These are phyloP conservation scores for Ensete glaucum DNA, from an alignment of 176 grass and related monocot species.

Conservation along the genomic window DNA sequence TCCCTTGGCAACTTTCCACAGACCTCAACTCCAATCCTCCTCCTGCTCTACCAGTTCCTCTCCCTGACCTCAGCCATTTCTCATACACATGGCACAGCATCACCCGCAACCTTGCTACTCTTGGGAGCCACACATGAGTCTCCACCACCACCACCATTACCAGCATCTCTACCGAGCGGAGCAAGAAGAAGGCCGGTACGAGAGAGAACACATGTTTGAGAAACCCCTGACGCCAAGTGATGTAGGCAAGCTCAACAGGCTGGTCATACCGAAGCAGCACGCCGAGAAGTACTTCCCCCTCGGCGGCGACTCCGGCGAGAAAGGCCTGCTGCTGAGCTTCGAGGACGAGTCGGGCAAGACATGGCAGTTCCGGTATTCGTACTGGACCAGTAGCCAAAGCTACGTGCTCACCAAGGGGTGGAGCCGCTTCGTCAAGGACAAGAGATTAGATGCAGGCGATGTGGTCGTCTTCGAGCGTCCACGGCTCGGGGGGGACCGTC, in stretches of 20 bases:
- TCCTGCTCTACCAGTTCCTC: neutral
- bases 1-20: neutral
- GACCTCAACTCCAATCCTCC: neutral
- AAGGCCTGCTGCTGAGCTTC: conserved; percentile 20
- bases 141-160: conserved; percentile 3
- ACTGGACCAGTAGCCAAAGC: conserved; percentile 23
- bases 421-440: conserved; percentile 22
- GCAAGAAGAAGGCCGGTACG: neutral
- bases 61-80: neutral
- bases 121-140: conserved; percentile 4
- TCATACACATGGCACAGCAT: neutral
- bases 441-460: conserved; percentile 14
- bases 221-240: conserved; percentile 64
- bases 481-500: conserved; percentile 27
- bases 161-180: conserved; percentile 2
- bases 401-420: conserved; percentile 21
- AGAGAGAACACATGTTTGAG: conserved; percentile 57
- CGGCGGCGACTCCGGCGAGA: conserved; percentile 12
- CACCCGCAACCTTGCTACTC: conserved; percentile 4
- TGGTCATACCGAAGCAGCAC: conserved; percentile 77
- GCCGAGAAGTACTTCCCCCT: conserved; percentile 71
- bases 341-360: conserved; percentile 19
- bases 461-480: conserved; percentile 37
- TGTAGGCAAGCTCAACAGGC: conserved; percentile 72
- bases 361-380: conserved; percentile 14